Conservation (phyloP, 441 rosid species). For the Populus trichocarpa region DNA sequence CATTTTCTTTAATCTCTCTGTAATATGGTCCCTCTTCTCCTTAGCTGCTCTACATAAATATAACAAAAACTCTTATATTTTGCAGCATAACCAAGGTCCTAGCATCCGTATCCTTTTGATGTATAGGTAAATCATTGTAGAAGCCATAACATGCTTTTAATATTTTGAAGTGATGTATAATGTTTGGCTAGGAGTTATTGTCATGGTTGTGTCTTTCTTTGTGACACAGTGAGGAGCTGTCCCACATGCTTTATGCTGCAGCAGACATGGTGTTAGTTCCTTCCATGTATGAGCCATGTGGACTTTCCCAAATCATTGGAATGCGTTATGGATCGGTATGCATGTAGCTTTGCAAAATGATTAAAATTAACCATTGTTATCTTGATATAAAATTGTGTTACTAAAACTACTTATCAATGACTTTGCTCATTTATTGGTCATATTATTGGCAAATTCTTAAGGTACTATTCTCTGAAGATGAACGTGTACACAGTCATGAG, state of each 20-base stretch:
- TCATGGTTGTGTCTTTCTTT: conserved; percentile 11
- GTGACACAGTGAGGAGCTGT: conserved; percentile 47
- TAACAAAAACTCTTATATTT: conserved; percentile 3
- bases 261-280: conserved; percentile 62
- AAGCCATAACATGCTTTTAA: background rate
- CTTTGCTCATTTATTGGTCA: conserved; percentile 3
- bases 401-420: background rate
- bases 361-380: background rate
- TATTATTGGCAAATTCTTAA: background rate
- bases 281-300: conserved; percentile 61
- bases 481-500: background rate
- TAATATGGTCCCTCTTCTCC: background rate
- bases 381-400: background rate
- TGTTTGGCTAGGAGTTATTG: background rate
- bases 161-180: background rate
- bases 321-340: conserved; percentile 61
- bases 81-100: conserved; percentile 48
- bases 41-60: background rate
- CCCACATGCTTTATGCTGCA: conserved; percentile 66
- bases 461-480: background rate
- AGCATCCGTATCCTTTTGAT: conserved; percentile 42
- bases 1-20: background rate
- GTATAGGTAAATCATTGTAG: conserved; percentile 39
- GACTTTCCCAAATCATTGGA: conserved; percentile 65
- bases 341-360: background rate